Evolutionary conservation across 164 flowering plant species (phyloP).

Genomic region (Cinnamomum chago): DNA sequence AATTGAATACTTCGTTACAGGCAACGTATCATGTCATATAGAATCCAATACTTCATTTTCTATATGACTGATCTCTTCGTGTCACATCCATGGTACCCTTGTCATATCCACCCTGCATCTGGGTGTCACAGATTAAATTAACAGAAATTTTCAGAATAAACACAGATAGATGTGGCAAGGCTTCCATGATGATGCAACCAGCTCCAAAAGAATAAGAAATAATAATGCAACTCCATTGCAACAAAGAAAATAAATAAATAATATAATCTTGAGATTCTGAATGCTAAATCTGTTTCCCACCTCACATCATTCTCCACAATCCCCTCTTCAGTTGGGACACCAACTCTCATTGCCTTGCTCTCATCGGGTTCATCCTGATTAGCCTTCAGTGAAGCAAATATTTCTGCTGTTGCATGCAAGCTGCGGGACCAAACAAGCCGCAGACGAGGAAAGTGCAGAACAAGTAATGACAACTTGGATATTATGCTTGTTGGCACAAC

Average conservation of each 20-base stretch:
- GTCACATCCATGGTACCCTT: no score
- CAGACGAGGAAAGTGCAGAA: slow-evolving; percentile 89
- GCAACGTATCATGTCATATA: no score
- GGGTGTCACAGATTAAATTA: no score
- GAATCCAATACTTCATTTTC: no score
- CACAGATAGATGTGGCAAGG: no score
- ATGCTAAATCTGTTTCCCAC: slow-evolving; percentile 27
- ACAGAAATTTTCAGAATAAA: no score
- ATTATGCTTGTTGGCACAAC: slow-evolving; percentile 79
- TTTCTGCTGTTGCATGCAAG: slow-evolving; percentile 95
- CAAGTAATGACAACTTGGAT: slow-evolving; percentile 88
- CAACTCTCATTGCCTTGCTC: slow-evolving; percentile 78
- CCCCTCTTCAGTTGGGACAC: slow-evolving; percentile 93
- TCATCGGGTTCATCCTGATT: slow-evolving; percentile 98
- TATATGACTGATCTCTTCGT: no score
- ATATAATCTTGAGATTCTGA: not conserved
- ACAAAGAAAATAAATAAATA: no score
- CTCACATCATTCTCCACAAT: slow-evolving; percentile 85
- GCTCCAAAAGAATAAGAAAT: no score
- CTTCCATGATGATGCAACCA: not conserved
- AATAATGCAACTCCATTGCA: no score
- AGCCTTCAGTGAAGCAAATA: slow-evolving; percentile 84
- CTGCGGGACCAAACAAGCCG: slow-evolving; percentile 98
- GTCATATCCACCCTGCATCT: no score
- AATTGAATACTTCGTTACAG: no score